Evolutionary conservation across 306 rosid species (phyloP).

Genomic region (Leucaena leucocephala): DNA sequence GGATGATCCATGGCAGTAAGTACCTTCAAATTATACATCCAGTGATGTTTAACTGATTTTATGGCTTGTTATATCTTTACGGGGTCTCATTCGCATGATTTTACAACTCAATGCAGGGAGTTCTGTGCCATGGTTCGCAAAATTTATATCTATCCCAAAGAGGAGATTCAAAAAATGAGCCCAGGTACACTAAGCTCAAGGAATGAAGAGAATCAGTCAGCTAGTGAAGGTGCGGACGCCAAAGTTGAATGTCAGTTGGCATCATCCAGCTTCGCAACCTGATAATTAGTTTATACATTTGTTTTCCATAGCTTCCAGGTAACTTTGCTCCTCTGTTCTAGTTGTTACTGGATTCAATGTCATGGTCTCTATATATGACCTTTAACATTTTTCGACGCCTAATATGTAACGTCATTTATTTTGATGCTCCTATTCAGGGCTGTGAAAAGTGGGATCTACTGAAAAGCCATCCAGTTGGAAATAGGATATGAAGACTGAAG

Average conservation of each 20-base stretch:
- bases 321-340: slow-evolving; percentile 11
- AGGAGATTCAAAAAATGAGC: slow-evolving; percentile 92
- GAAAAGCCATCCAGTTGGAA: slow-evolving; percentile 37
- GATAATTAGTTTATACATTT: slow-evolving; percentile 38
- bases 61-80: background rate
- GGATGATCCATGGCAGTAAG: slow-evolving; percentile 98
- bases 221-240: slow-evolving; percentile 53
- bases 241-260: slow-evolving; percentile 48
- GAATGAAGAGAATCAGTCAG: slow-evolving; percentile 56
- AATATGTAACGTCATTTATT: background rate
- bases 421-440: slow-evolving; percentile 24
- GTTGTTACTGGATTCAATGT: background rate
- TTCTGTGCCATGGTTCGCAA: slow-evolving; percentile 91
- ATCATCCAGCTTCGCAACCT: slow-evolving; percentile 30
- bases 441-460: slow-evolving; percentile 31
- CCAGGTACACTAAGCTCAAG: slow-evolving; percentile 61
- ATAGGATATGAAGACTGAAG: slow-evolving; percentile 39
- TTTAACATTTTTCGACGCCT: background rate
- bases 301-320: slow-evolving; percentile 41
- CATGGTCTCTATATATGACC: background rate
- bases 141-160: slow-evolving; percentile 81
- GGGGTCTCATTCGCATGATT: slow-evolving; percentile 1
- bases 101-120: slow-evolving; percentile 54
- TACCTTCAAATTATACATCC: background rate
- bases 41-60: background rate